Evolutionary conservation across 2,329 filamentous ascomycete species (phyloP), one percentile per base, ranked within the genome.

Genomic region (Neonectria hederae): DNA sequence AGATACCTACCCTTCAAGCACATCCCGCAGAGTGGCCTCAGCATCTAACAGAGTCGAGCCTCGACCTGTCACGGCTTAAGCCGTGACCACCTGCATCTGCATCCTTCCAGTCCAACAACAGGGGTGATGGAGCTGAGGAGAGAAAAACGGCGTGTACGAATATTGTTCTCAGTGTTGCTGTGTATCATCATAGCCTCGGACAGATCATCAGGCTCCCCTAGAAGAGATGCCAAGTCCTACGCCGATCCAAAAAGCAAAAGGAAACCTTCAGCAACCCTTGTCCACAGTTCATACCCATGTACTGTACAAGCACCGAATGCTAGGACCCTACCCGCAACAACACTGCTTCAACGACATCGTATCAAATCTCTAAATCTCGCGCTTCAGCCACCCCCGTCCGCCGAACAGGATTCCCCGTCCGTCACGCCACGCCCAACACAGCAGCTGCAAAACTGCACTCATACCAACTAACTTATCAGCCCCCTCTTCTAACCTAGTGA

Each of bases 351-450:
- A n/a, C 35, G 35, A n/a, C 24, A 53, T 38, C 28, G 52, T 56
- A 14, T 52, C 53, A 56, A 55, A 21, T 45, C 38, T 48, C 17
- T 21, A 51, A 42, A 51, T 51, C 30, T 28, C 46, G 26, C 26
- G 28, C 48, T 4, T 51, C 28, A 21, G 26, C 10, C 24, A 49
- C 26, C 46, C 26, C 26, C 26, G 46, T 42, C n/a, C 26, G 28
- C 30, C 30, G 13, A 5, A 17, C 30, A 35, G n/a, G 17, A 19
- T n/a, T 35, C 30, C 43, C 32, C 52, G 5, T 53, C 32, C 52
- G 5, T 53, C 51, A 19, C 45, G 28, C 59, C 48, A 57, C 48
- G 28, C 59, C 54, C 54, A 57, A 62, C 38, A 62, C 17, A 62
- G 59, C 46, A 62, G 59, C 59, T 62, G 54, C 54, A 32, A 45